Evolutionary conservation across 2,329 filamentous ascomycete species (phyloP).

Genomic region (Lasiodiplodia hormozganensis): DNA sequence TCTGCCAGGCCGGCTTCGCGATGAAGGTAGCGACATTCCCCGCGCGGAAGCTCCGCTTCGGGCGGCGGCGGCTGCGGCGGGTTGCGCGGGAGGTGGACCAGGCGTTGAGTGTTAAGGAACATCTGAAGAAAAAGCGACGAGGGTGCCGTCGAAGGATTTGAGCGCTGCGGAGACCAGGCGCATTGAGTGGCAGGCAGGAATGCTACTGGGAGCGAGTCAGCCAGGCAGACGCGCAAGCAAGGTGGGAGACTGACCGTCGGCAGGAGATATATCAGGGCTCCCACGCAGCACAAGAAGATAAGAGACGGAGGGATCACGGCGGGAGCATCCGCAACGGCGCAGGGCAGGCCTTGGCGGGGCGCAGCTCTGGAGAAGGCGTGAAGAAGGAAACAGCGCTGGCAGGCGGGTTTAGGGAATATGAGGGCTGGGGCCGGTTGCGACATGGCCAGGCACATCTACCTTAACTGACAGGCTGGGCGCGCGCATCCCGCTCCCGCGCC

Average conservation of each 20-base stretch:
- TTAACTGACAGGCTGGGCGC: slow-evolving; percentile 13
- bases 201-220: not conserved
- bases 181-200: slow-evolving; percentile 25
- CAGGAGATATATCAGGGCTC: slow-evolving; percentile 18
- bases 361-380: not conserved
- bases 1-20: slow-evolving; percentile 37
- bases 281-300: slow-evolving; percentile 7
- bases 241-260: slow-evolving; percentile 8
- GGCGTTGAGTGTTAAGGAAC: slow-evolving; percentile 29
- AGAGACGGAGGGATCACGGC: slow-evolving; percentile 3
- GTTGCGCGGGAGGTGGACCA: slow-evolving; percentile 28
- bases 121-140: slow-evolving; percentile 20
- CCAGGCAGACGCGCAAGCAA: not conserved
- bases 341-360: not conserved
- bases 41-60: slow-evolving; percentile 45
- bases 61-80: slow-evolving; percentile 25
- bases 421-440: slow-evolving; percentile 12
- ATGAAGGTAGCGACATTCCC: slow-evolving; percentile 47
- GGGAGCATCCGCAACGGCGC: slow-evolving; percentile 24
- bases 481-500: slow-evolving; percentile 26
- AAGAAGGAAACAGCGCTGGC: slow-evolving; percentile 1
- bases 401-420: slow-evolving; percentile 6
- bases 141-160: slow-evolving; percentile 16
- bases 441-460: slow-evolving; percentile 13
- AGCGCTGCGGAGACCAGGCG: not conserved